Evolutionary conservation across 768 basidiomycete genomes (phyloP).

Genomic region (Sporobolomyces phaffii): DNA sequence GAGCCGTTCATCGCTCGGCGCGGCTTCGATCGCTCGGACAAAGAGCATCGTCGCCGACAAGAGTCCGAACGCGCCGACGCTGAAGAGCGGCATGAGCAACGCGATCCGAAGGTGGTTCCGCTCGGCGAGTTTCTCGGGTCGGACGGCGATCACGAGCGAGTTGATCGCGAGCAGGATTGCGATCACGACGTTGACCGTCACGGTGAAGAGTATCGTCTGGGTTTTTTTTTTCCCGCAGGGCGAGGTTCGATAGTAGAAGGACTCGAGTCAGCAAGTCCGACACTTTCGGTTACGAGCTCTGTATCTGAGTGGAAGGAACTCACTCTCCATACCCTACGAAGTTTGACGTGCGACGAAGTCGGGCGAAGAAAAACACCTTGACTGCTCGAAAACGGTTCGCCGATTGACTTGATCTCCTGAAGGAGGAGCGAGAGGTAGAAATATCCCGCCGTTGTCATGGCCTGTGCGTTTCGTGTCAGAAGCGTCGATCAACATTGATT

Average conservation of each 20-base stretch:
- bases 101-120: neutral
- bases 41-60: neutral
- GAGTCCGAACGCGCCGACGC: constrained; percentile 6
- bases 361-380: neutral
- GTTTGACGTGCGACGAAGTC: neutral
- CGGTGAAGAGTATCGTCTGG: constrained; percentile 5
- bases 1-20: neutral
- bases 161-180: neutral
- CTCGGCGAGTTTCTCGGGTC: neutral
- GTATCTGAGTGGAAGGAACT: neutral
- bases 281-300: no score
- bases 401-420: neutral
- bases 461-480: neutral
- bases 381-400: neutral
- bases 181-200: neutral
- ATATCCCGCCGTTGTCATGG: neutral
- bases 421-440: neutral
- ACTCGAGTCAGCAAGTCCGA: no score
- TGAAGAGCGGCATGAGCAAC: neutral
- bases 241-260: no score
- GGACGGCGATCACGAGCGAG: neutral
- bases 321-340: neutral
- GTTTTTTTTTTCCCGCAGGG: no score
- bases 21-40: neutral
- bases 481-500: no score